A percentile compares a stretch with the other conserved stretches of the same genome.
Evolutionary conservation across 2,329 filamentous ascomycete species (phyloP).

Genomic region (Aspergillus japonicus): DNA sequence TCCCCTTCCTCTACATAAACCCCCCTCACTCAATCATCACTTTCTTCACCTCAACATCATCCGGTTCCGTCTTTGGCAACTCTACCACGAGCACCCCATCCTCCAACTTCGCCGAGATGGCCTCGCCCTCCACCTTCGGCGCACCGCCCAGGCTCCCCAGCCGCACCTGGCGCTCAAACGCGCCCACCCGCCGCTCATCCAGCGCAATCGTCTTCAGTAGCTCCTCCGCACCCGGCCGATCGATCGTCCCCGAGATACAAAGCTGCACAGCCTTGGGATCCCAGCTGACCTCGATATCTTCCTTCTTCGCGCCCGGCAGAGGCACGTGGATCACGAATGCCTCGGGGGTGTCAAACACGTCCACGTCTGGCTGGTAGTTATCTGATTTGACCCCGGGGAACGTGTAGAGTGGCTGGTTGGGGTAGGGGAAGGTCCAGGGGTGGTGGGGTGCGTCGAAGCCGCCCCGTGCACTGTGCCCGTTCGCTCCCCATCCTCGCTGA

Average conservation of each 20-base stretch:
- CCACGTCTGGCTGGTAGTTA: conserved; percentile 1
- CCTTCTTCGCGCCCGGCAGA: conserved; percentile 5
- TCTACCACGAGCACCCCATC: conserved; percentile 1
- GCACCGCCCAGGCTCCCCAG: not conserved
- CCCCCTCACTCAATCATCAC: not conserved
- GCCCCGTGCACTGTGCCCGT: not conserved
- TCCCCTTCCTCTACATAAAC: too few species aligned
- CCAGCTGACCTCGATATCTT: conserved; percentile 5
- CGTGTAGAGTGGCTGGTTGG: not conserved
- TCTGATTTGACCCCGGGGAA: not conserved
- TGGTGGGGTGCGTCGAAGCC: too few species aligned
- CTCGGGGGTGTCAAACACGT: conserved; percentile 4
- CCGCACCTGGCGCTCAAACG: conserved; percentile 2
- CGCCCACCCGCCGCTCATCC: conserved; percentile 3
- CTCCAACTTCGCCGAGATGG: conserved; percentile 3
- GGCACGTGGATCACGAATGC: not conserved
- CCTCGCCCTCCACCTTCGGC: not conserved
- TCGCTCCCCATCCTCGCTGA: too few species aligned
- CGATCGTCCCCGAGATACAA: not conserved
- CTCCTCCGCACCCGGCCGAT: not conserved
- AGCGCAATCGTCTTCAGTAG: conserved; percentile 4
- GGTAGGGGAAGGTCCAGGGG: too few species aligned
- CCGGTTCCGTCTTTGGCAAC: conserved; percentile 3
- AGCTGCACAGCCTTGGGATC: conserved; percentile 4
- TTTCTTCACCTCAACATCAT: conserved; percentile 2